Base-by-base conservation (phyloP, 2,329 filamentous ascomycete species). In the Colletotrichum phormii region DNA sequence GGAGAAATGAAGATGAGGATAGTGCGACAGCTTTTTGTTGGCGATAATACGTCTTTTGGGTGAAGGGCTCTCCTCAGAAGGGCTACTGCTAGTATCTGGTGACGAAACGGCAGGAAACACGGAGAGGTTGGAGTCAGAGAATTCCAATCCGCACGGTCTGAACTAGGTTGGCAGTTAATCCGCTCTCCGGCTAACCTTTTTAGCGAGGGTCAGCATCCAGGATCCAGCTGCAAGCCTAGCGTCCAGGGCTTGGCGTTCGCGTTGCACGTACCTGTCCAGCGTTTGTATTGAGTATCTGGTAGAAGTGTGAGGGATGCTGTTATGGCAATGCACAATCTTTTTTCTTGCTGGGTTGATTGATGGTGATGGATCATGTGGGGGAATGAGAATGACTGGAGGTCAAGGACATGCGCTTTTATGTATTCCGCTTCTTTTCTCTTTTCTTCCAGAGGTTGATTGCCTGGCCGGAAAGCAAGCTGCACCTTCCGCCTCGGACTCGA, bases 121-220 rank as follows among this genome's bases (percentile, higher is more conserved):
- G 74, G 73, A 65, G 74, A 75, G 67, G 74, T 74, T 75, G 73
- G 75, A 76, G 75, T 75, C 74, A 72, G 71, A 75, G 74, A 75
- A 74, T 77, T 75, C 67, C 74, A 77, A 77, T 77, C 75, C 75
- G 75, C 75, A 77, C 75, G 75, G 75, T 74, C 67, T 73, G 70
- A 75, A 75, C 72, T 74, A 75, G 75, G 75, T 75, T 75, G 59
- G 42, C 63, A 73, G 74, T 75, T 74, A 67, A 73, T 75, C 74
- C 74, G 74, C 54, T 35, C 42, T 74, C 72, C 71, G 71, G 63
- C 63, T 67, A 54, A 67, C 57, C 68, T 59, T 55, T 69, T 58
- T 60, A 67, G 71, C 71, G 71, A 72, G 60, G 33, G 66, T 65
- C 54, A 71, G 71, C 71, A 65, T 65, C 71, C 18, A 71, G 66